phyloP scores from a whole-genome alignment of 352 stramenopile species.

The Phytophthora fragariae region DNA sequence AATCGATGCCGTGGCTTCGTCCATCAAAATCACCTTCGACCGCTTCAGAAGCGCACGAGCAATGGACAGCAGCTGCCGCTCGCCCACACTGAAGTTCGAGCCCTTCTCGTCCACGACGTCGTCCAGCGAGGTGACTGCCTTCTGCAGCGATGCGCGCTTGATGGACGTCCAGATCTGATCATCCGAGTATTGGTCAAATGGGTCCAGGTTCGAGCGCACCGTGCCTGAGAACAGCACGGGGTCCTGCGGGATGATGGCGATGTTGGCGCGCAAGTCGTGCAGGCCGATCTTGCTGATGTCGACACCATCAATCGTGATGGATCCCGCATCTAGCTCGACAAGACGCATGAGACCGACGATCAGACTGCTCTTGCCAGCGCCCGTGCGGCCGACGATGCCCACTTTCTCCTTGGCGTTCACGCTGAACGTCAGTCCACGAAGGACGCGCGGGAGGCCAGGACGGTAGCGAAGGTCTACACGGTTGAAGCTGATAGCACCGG shows the following conservation, averaged over 20 bases:
- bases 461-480: conserved; percentile 91
- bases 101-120: conserved; percentile 86
- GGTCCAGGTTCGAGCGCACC: conserved; percentile 92
- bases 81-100: conserved; percentile 94
- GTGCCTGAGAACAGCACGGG: conserved; percentile 94
- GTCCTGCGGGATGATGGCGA: conserved; percentile 93
- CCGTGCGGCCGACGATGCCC: conserved; percentile 76
- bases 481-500: conserved; percentile 86
- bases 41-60: conserved; percentile 92
- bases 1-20: conserved; percentile 96
- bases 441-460: conserved; percentile 58
- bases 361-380: conserved; percentile 89
- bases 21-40: conserved; percentile 95
- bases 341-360: conserved; percentile 91
- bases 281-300: conserved; percentile 63
- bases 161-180: conserved; percentile 89
- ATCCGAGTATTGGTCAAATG: conserved; percentile 86
- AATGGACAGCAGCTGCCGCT: conserved; percentile 96
- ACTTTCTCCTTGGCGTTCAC: conserved; percentile 87
- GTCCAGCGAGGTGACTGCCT: conserved; percentile 42
- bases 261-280: conserved; percentile 52
- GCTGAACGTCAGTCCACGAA: conserved; percentile 69
- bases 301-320: conserved; percentile 59
- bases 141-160: conserved; percentile 75
- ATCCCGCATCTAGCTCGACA: conserved; percentile 78